Evolutionary conservation across 345 rosid species (phyloP).

Genomic region (Citrus cavaleriei): DNA sequence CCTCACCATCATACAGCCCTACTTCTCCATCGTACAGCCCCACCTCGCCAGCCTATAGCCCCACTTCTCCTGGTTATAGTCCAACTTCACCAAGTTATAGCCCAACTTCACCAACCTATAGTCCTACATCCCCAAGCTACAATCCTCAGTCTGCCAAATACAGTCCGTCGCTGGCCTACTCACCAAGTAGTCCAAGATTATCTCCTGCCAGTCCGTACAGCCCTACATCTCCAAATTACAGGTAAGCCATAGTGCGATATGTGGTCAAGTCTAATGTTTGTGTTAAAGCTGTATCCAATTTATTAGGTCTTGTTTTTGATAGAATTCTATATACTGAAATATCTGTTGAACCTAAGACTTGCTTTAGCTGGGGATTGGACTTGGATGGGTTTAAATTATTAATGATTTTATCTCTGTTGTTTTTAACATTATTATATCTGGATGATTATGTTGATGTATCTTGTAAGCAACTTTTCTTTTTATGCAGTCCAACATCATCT

Average conservation of each 20-base stretch:
- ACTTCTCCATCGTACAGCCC: no score
- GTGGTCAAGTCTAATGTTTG: not conserved
- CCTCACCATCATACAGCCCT: no score
- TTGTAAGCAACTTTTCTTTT: not conserved
- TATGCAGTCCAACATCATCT: constrained; percentile 80
- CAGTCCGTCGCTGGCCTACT: no score
- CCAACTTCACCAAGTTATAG: constrained; percentile 71
- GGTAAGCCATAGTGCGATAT: constrained; percentile 31
- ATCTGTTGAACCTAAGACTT: no score
- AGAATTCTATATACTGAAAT: not conserved
- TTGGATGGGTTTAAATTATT: not conserved
- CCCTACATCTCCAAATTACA: constrained; percentile 91
- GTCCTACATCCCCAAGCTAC: constrained; percentile 35
- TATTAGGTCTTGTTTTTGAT: not conserved
- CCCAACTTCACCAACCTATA: constrained; percentile 75
- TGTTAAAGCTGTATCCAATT: not conserved
- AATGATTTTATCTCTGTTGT: not conserved
- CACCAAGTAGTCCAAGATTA: no score
- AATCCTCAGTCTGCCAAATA: no score
- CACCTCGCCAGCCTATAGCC: no score
- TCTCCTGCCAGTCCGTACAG: constrained; percentile 53
- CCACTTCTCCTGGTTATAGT: no score
- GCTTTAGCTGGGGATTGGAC: no score
- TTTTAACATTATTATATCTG: not conserved
- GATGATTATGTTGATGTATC: not conserved